These are phyloP conservation scores for Thalassiosira livingstoniorum DNA, from an alignment of 352 stramenopile species.

Conservation along the genomic window DNA sequence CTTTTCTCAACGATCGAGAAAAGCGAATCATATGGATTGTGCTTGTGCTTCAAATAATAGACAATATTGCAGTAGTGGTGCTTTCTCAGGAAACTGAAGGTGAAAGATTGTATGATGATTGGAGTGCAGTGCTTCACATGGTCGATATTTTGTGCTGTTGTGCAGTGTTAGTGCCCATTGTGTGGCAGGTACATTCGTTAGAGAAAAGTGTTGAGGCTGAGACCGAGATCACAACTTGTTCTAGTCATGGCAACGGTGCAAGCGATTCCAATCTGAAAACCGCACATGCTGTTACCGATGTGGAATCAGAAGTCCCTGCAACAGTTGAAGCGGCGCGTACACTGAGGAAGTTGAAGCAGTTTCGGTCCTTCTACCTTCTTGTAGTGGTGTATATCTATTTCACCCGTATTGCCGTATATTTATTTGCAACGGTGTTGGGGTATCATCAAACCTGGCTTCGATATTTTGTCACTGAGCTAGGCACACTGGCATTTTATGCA, in stretches of 20 bases:
- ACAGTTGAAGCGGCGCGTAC: conserved; percentile 73
- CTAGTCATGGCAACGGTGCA: conserved; percentile 22
- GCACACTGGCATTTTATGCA: conserved; percentile 92
- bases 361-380: conserved; percentile 96
- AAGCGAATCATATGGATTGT: conserved; percentile 95
- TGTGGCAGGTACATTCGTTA: conserved; percentile 90
- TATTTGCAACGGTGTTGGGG: conserved; percentile 91
- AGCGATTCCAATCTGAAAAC: conserved; percentile 22
- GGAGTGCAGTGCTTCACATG: conserved; percentile 93
- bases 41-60: conserved; percentile 92
- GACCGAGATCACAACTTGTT: conserved; percentile 78
- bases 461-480: conserved; percentile 86
- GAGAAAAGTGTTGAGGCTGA: conserved; percentile 85
- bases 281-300: conserved; percentile 49
- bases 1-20: conserved; percentile 92
- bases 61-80: conserved; percentile 92
- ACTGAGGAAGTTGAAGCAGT: conserved; percentile 94
- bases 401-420: conserved; percentile 95
- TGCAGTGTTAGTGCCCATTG: conserved; percentile 95
- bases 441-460: conserved; percentile 89
- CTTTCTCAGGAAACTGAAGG: conserved; percentile 77
- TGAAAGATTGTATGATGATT: conserved; percentile 83
- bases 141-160: conserved; percentile 97
- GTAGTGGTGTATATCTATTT: conserved; percentile 98
- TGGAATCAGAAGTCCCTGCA: conserved; percentile 58